A percentile compares a stretch with the other conserved stretches of the same genome.
Evolutionary conservation across 192 early-diverging fungal species (phyloP).

Genomic region (Mortierella hygrophila): DNA sequence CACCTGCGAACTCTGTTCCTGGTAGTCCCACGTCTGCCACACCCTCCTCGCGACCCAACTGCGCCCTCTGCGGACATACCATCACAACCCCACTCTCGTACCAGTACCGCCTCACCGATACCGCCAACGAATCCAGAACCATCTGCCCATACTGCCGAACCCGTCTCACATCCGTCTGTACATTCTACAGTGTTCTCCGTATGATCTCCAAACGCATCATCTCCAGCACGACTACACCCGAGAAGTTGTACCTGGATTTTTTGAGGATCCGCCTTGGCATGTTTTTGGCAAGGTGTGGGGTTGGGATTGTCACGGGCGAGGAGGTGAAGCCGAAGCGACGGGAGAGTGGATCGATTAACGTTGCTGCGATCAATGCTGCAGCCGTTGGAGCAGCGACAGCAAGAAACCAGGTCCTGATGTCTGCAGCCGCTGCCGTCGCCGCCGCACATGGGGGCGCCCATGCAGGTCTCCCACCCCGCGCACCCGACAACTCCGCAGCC

Average conservation of each 20-base stretch:
- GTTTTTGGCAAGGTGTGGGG: slow-evolving; percentile 58
- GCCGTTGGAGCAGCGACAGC: not conserved
- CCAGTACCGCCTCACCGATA: slow-evolving; percentile 53
- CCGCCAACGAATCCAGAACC: slow-evolving; percentile 32
- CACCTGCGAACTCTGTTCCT: not conserved
- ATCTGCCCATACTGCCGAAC: slow-evolving; percentile 53
- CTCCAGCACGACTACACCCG: slow-evolving; percentile 39
- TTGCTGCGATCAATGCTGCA: not conserved
- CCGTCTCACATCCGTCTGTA: slow-evolving; percentile 51
- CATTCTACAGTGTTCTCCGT: slow-evolving; percentile 53
- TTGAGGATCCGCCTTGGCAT: slow-evolving; percentile 52
- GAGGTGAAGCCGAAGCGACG: slow-evolving; percentile 24
- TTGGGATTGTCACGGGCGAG: slow-evolving; percentile 49
- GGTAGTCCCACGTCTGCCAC: not conserved
- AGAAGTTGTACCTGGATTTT: slow-evolving; percentile 53
- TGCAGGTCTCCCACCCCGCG: not conserved
- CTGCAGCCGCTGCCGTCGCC: not conserved
- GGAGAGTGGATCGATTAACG: slow-evolving; percentile 14
- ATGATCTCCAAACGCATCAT: slow-evolving; percentile 56
- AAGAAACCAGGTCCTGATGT: not conserved
- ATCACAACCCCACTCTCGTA: slow-evolving; percentile 43
- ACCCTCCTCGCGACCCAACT: slow-evolving; percentile 17
- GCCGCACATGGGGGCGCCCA: not conserved
- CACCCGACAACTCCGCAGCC: not conserved
- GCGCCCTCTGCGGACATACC: slow-evolving; percentile 46